Evolutionary conservation across 2,329 filamentous ascomycete genomes (phyloP).

Genomic region (Zymoseptoria tritici): DNA sequence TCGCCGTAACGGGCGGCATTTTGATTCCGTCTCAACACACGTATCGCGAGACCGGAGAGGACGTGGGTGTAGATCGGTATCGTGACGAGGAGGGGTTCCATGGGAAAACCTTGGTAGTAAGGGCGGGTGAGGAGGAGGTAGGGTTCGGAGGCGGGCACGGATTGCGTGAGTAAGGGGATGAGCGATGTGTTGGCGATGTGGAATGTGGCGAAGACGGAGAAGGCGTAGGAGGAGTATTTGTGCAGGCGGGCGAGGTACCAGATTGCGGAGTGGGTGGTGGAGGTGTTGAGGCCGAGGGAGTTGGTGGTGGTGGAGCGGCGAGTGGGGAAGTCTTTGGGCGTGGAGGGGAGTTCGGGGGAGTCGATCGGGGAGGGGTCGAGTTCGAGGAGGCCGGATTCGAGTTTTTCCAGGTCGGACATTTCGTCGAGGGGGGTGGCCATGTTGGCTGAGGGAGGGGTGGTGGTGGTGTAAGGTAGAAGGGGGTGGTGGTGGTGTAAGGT

Average conservation of each 20-base stretch:
- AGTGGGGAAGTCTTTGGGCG: constrained; percentile 55
- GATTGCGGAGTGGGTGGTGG: constrained; percentile 62
- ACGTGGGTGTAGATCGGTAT: constrained; percentile 71
- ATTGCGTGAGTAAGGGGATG: constrained; percentile 66
- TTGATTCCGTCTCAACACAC: constrained; percentile 65
- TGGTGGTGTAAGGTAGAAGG: neutral
- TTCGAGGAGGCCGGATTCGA: constrained; percentile 50
- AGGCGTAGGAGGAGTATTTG: constrained; percentile 82
- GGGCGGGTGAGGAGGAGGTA: constrained; percentile 88
- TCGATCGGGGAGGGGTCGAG: constrained; percentile 79
- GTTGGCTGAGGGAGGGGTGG: neutral
- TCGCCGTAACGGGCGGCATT: constrained; percentile 70
- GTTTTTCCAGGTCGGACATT: constrained; percentile 16
- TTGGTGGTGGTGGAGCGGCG: constrained; percentile 32
- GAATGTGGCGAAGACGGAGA: constrained; percentile 65
- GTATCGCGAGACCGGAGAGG: constrained; percentile 65
- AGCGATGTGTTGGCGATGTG: constrained; percentile 77
- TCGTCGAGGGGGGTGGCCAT: constrained; percentile 24
- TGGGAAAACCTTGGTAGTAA: constrained; percentile 76
- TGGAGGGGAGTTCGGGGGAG: constrained; percentile 34
- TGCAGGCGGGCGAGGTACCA: constrained; percentile 75
- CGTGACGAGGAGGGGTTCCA: constrained; percentile 72
- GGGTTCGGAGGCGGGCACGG: constrained; percentile 66
- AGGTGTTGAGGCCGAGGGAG: constrained; percentile 54
- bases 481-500: neutral